Conservation (phyloP, 495 filamentous ascomycete genomes). For the Aspergillus baeticus region DNA sequence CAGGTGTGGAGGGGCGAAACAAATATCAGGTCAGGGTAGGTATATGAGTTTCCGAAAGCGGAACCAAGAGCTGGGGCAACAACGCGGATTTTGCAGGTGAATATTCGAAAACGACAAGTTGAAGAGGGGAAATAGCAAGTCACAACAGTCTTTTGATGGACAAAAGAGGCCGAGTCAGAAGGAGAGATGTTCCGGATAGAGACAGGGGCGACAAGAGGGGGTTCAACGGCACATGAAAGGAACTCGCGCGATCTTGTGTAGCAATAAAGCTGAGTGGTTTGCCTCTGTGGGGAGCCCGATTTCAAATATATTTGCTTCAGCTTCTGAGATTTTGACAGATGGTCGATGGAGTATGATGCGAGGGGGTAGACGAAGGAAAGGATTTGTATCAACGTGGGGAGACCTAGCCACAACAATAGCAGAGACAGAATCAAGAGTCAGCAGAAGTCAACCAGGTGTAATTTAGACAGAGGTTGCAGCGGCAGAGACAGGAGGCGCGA, state of each 20-base stretch:
- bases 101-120: background rate
- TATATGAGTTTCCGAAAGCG: background rate
- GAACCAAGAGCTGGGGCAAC: background rate
- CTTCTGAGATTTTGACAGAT: too few species aligned
- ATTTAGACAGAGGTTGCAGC: too few species aligned
- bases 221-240: slow-evolving; percentile 23
- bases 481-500: too few species aligned
- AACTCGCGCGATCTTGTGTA: slow-evolving; percentile 20
- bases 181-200: slow-evolving; percentile 9
- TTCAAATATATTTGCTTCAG: too few species aligned
- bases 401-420: too few species aligned
- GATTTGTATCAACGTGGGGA: too few species aligned
- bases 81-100: background rate
- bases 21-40: background rate
- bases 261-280: slow-evolving; percentile 1
- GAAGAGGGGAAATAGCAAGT: background rate
- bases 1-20: background rate
- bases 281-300: too few species aligned
- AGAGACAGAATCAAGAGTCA: too few species aligned
- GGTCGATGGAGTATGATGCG: too few species aligned
- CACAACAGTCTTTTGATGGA: slow-evolving; percentile 12
- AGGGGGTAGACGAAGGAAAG: too few species aligned
- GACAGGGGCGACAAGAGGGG: too few species aligned
- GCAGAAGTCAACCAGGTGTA: too few species aligned
- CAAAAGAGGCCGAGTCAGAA: slow-evolving; percentile 18